Evolutionary conservation across 2,329 filamentous ascomycete species (phyloP).

Genomic region (Periconia macrospinosa): DNA sequence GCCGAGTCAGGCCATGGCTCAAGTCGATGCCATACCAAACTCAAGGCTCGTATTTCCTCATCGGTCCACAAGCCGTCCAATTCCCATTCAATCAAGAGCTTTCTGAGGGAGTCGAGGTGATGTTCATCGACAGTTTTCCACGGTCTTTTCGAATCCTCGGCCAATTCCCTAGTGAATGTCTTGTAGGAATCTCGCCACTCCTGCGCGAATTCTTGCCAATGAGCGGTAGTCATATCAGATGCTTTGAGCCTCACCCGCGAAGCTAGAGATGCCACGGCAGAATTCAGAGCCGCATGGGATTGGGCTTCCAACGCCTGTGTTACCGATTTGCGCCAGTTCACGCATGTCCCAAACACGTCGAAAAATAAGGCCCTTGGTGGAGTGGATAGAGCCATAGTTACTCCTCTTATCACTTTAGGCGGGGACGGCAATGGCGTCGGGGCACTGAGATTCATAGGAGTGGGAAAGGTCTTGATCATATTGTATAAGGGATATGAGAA

Average conservation of each 20-base stretch:
- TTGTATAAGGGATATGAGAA: neutral
- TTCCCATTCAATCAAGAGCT: constrained; percentile 59
- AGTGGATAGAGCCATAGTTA: constrained; percentile 28
- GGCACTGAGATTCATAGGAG: constrained; percentile 1
- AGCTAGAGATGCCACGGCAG: constrained; percentile 49
- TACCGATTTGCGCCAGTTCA: constrained; percentile 75
- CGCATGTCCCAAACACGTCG: constrained; percentile 78
- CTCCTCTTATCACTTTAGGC: constrained; percentile 6
- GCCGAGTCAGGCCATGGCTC: constrained; percentile 68
- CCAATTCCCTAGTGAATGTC: constrained; percentile 60
- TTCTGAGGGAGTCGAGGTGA: constrained; percentile 63
- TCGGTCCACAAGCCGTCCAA: constrained; percentile 62
- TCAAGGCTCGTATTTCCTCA: constrained; percentile 45
- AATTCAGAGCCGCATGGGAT: constrained; percentile 52
- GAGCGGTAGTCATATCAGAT: constrained; percentile 54
- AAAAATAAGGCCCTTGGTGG: constrained; percentile 65
- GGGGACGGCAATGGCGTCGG: constrained; percentile 8
- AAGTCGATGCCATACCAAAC: constrained; percentile 72
- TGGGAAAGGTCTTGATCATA: neutral
- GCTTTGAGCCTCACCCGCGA: constrained; percentile 53
- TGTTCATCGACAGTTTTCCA: constrained; percentile 76
- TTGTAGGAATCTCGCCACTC: constrained; percentile 70
- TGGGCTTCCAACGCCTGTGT: constrained; percentile 59
- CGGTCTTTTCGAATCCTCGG: constrained; percentile 44
- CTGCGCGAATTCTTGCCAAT: constrained; percentile 68